Conservation (phyloP, 2,329 filamentous ascomycete genomes). For the Dactylellina haptotyla region DNA sequence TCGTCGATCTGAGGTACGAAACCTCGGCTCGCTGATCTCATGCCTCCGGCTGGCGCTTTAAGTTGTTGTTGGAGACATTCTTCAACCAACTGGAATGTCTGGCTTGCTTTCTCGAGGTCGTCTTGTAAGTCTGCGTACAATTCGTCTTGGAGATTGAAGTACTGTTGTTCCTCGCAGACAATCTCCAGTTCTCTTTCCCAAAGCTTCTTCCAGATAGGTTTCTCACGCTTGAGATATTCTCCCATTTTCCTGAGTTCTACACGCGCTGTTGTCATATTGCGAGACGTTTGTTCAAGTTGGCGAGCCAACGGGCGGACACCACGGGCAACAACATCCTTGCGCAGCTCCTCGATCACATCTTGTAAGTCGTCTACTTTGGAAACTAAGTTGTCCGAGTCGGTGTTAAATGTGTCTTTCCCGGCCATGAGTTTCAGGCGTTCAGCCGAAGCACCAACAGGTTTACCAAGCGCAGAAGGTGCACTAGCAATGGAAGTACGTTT, state of each 20-base stretch:
- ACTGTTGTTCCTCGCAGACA: constrained; percentile 93
- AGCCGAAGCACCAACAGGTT: constrained; percentile 79
- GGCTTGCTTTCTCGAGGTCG: constrained; percentile 91
- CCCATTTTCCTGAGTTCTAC: constrained; percentile 94
- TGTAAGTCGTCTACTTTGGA: constrained; percentile 95
- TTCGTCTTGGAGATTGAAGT: constrained; percentile 96
- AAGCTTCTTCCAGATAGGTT: constrained; percentile 97
- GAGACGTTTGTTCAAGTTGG: constrained; percentile 87
- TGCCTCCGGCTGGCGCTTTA: constrained; percentile 68
- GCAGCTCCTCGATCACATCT: constrained; percentile 92
- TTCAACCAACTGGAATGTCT: constrained; percentile 94
- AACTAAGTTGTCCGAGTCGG: constrained; percentile 90
- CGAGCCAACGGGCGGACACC: constrained; percentile 90
- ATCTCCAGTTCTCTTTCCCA: constrained; percentile 98
- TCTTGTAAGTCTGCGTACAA: constrained; percentile 90
- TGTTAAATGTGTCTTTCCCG: constrained; percentile 85
- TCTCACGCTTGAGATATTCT: constrained; percentile 88
- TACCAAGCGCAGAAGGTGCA: constrained; percentile 70
- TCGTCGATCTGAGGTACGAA: constrained; percentile 62
- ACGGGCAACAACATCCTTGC: constrained; percentile 93
- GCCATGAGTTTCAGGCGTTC: constrained; percentile 69
- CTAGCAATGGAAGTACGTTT: constrained; percentile 16
- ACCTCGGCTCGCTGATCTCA: constrained; percentile 67
- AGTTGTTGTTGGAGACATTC: constrained; percentile 98
- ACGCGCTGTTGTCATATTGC: constrained; percentile 82